Conservation (phyloP, 2,329 filamentous ascomycete species). For the Akanthomyces uredinophilus region DNA sequence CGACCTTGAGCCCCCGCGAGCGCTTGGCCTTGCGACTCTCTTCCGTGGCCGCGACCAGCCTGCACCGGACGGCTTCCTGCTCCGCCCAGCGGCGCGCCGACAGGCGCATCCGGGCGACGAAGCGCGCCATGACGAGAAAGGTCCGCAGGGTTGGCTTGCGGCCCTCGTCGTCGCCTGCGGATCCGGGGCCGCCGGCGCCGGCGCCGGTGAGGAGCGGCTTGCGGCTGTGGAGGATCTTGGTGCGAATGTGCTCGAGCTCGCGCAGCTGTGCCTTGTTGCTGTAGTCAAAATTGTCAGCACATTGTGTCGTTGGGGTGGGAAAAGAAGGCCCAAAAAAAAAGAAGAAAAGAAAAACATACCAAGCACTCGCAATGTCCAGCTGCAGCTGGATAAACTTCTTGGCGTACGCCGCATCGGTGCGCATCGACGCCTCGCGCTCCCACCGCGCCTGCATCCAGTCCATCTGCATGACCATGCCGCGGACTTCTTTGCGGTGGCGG, state of each 20-base stretch:
- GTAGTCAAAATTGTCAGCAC: slow-evolving; percentile 26
- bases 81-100: slow-evolving; percentile 44
- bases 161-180: slow-evolving; percentile 15
- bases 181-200: slow-evolving; percentile 9
- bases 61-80: slow-evolving; percentile 45
- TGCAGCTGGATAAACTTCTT: slow-evolving; percentile 79
- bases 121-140: slow-evolving; percentile 44
- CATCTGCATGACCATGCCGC: slow-evolving; percentile 82
- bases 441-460: slow-evolving; percentile 81
- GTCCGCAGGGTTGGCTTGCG: slow-evolving; percentile 34
- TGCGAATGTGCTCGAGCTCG: slow-evolving; percentile 74
- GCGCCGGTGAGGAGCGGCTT: slow-evolving; percentile 25
- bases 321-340: too few relatives aligned
- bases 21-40: slow-evolving; percentile 41
- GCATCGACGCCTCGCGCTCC: slow-evolving; percentile 73
- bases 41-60: slow-evolving; percentile 45
- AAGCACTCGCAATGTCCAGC: slow-evolving; percentile 79
- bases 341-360: slow-evolving; percentile 58
- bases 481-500: slow-evolving; percentile 68
- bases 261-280: slow-evolving; percentile 91
- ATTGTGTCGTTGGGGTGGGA: not conserved
- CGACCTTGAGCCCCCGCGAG: slow-evolving; percentile 36
- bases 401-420: slow-evolving; percentile 75
- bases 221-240: slow-evolving; percentile 35
- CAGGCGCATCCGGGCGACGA: slow-evolving; percentile 47